Evolutionary conservation across 2,329 filamentous ascomycete species (phyloP), one percentile per base, ranked within the genome.

Genomic region (Botrytis fragariae): DNA sequence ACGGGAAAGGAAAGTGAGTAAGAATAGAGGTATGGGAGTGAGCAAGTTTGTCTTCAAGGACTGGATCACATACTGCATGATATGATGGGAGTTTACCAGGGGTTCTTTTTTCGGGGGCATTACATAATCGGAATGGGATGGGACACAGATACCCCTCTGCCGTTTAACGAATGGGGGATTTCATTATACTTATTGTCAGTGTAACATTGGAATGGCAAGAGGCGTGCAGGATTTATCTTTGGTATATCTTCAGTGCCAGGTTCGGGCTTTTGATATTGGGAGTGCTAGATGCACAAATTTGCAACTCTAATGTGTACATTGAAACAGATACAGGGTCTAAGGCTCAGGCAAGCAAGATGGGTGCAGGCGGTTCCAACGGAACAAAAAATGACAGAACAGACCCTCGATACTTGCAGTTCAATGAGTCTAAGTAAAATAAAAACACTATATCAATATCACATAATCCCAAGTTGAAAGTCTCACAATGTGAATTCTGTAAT

Each of bases 201-300:
- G 32, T 68, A 42, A 32, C 69, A 68, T 72, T 32, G 65, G 65
- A 29, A 69, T 67, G 65, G 48, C 48, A 51, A 69, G 65, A 68
- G 65, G 48, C 65, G 37, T 57, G 65, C 48, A 12, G 65, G 65
- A 37, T 42, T 69, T 57, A 48, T 69, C 48, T 69, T 57, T 37
- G 48, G 65, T 42, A 57, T 57, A 32, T 57, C 48, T 32, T 42
- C 35, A 57, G 65, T 14, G 29, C 48, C 18, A 37, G 37, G 39
- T 25, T 42, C 22, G 35, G n/a, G 37, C 7, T 57, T 69, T 44
- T 68, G 44, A 32, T 12, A 61, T 35, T 39, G 37, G 61, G 61
- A 63, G 64, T 22, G 44, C 32, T 35, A 54, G 18, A 57, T 44
- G 65, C 65, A 42, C 65, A 69, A 57, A 32, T 57, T 32, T 44